phyloP scores from a whole-genome alignment of 1,139 yeast genomes.

The Hanseniaspora uvarum region DNA sequence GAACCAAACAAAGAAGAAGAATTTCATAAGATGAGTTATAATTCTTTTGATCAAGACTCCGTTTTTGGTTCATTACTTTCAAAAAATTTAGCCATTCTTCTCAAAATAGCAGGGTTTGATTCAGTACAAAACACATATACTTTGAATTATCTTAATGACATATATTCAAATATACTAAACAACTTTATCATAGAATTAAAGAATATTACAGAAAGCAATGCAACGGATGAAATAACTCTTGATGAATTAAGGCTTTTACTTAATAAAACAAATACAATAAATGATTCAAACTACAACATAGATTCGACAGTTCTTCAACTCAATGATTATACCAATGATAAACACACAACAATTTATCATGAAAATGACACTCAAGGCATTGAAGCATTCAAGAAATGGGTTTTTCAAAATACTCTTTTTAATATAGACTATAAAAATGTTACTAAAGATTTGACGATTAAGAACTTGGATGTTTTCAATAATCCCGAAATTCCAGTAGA shows the following conservation, averaged over 20 bases:
- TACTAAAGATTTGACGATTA: conserved; percentile 27
- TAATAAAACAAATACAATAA: background rate
- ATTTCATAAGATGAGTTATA: background rate
- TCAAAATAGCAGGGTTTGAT: conserved; percentile 10
- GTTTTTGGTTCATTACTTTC: conserved; percentile 1
- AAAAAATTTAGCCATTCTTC: conserved; percentile 1
- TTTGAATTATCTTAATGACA: conserved; percentile 7
- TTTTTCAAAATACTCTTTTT: conserved; percentile 33
- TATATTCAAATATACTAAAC: conserved; percentile 2
- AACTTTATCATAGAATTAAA: background rate
- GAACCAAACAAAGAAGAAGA: background rate
- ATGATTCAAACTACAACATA: conserved; percentile 3
- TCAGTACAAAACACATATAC: background rate
- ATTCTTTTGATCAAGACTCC: background rate
- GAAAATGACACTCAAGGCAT: conserved; percentile 36
- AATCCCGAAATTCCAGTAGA: background rate
- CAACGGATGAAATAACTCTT: background rate
- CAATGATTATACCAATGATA: conserved; percentile 8
- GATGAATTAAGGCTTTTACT: background rate
- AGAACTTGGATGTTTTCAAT: conserved; percentile 24
- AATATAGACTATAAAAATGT: conserved; percentile 35
- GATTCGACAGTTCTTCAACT: conserved; percentile 11
- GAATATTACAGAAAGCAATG: background rate
- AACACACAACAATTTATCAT: conserved; percentile 18
- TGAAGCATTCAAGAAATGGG: conserved; percentile 42